Percentiles rank a stretch among this genome's conserved stretches.
Evolutionary conservation across 2,329 filamentous ascomycete species (phyloP).

Genomic region (Didymellaceae sp.): DNA sequence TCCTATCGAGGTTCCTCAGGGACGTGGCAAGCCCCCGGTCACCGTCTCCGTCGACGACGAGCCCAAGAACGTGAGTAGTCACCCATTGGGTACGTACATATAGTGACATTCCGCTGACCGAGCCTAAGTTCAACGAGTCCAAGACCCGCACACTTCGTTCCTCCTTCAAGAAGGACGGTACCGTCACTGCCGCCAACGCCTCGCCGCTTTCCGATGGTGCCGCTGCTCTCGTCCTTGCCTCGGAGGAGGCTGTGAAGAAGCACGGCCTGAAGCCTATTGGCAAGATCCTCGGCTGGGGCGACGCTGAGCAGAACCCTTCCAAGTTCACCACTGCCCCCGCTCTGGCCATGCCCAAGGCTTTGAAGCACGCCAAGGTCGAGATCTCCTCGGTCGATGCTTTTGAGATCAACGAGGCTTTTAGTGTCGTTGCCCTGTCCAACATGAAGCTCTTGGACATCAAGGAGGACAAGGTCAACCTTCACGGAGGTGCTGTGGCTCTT

Average conservation of each 20-base stretch:
- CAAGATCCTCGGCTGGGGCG: constrained; percentile 97
- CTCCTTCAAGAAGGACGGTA: constrained; percentile 82
- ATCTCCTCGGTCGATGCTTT: constrained; percentile 85
- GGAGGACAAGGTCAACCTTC: constrained; percentile 90
- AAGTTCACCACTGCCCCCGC: constrained; percentile 96
- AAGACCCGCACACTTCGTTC: constrained; percentile 66
- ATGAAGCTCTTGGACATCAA: constrained; percentile 84
- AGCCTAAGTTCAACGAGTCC: constrained; percentile 58
- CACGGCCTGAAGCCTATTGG: constrained; percentile 89
- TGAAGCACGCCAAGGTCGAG: constrained; percentile 88
- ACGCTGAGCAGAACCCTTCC: constrained; percentile 87
- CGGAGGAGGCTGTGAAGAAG: constrained; percentile 91
- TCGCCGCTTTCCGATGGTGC: constrained; percentile 96
- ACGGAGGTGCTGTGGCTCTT: constrained; percentile 92
- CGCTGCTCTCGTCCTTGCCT: constrained; percentile 89
- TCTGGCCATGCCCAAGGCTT: constrained; percentile 93
- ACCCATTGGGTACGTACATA: background rate
- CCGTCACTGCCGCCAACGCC: constrained; percentile 94
- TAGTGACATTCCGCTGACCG: background rate
- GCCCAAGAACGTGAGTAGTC: constrained; percentile 78
- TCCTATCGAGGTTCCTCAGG: constrained; percentile 84
- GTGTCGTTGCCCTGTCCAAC: constrained; percentile 94
- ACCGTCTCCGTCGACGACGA: constrained; percentile 88
- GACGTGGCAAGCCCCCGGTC: constrained; percentile 86
- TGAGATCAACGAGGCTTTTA: constrained; percentile 99